Evolutionary conservation across 352 stramenopile genomes (phyloP).

Genomic region (Phytopythium helicoides): DNA sequence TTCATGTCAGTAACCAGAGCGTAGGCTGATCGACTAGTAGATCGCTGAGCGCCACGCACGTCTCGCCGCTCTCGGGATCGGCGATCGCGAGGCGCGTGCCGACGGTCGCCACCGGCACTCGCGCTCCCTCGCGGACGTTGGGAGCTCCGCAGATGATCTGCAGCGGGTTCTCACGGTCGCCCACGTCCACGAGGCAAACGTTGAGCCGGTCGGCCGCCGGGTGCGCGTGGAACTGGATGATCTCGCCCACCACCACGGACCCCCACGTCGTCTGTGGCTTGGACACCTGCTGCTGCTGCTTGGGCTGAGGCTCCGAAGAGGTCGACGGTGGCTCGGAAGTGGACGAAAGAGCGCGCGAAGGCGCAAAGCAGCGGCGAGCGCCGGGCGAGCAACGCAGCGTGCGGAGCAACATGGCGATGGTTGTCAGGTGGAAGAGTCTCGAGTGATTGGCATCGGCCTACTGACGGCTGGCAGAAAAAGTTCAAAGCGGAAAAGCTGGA

Average conservation of each 20-base stretch:
- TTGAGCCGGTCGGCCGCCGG: constrained; percentile 65
- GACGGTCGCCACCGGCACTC: constrained; percentile 66
- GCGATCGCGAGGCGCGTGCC: constrained; percentile 60
- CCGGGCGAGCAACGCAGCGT: too few relatives aligned
- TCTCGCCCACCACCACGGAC: constrained; percentile 69
- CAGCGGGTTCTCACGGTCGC: constrained; percentile 50
- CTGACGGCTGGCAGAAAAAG: not conserved
- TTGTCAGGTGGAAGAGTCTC: not conserved
- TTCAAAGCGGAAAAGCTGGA: too few relatives aligned
- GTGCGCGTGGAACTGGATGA: constrained; percentile 54
- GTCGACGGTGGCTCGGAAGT: not conserved
- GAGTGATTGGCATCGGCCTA: too few relatives aligned
- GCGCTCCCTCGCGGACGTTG: constrained; percentile 56
- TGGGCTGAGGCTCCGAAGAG: constrained; percentile 15
- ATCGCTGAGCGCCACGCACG: constrained; percentile 29
- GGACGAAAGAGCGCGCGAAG: constrained; percentile 14
- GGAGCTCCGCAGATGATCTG: constrained; percentile 78
- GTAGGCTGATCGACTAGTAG: not conserved
- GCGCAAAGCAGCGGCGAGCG: not conserved
- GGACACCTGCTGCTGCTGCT: constrained; percentile 14
- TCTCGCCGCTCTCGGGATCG: constrained; percentile 38
- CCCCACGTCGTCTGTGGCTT: constrained; percentile 54
- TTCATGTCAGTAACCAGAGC: constrained; percentile 2
- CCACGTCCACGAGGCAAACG: constrained; percentile 64
- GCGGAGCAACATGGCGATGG: too few relatives aligned